Percentiles rank a stretch among this genome's conserved stretches.
These are phyloP conservation scores for Suhomyces taliae DNA, from an alignment of 1,139 yeast species.

Conservation along the genomic window DNA sequence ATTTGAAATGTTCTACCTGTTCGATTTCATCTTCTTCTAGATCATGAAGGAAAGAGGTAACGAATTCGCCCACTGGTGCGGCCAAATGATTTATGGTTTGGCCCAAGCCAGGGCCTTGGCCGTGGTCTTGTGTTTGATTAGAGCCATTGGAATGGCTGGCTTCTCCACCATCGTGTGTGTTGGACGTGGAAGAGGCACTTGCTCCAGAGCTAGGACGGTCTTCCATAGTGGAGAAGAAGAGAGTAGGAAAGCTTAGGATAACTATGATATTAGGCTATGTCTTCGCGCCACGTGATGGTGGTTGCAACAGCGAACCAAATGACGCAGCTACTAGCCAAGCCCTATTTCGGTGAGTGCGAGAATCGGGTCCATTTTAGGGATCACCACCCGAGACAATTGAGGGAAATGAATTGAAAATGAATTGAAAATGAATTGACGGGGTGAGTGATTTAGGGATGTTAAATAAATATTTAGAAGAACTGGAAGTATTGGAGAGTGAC, in stretches of 20 bases:
- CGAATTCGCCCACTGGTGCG: constrained; percentile 9
- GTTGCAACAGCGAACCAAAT: background rate
- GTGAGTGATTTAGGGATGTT: no score
- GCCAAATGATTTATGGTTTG: constrained; percentile 3
- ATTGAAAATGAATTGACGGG: no score
- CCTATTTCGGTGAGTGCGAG: no score
- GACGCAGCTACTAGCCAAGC: no score
- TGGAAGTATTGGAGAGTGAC: no score
- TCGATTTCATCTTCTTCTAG: constrained; percentile 51
- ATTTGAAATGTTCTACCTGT: constrained; percentile 66
- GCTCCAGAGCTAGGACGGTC: constrained; percentile 1
- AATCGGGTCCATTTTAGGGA: no score
- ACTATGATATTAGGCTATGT: background rate
- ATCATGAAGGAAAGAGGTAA: constrained; percentile 11
- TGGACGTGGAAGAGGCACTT: constrained; percentile 4
- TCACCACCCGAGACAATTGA: no score
- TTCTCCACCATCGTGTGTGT: background rate
- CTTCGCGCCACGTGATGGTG: background rate
- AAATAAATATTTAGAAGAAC: no score
- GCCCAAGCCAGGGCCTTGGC: background rate
- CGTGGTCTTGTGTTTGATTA: background rate
- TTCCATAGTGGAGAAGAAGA: background rate
- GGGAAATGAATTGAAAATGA: no score
- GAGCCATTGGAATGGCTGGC: background rate
- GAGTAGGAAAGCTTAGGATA: no score